Percentiles rank a stretch among this genome's conserved stretches.
Conservation (phyloP, 768 basidiomycete genomes). For the Suillus bovinus region DNA sequence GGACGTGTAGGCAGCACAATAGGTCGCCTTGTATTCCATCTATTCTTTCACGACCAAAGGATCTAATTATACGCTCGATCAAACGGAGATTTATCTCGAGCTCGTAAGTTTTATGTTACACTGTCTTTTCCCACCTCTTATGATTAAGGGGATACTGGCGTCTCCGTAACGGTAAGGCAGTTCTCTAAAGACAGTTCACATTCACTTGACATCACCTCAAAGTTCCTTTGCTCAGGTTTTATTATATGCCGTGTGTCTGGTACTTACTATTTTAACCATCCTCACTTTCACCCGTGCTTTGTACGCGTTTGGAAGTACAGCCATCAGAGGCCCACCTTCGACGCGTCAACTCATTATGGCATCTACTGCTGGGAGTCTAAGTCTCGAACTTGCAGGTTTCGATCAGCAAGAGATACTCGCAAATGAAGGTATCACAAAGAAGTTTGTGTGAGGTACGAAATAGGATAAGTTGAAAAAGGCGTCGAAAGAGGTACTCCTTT, state of each 20-base stretch:
- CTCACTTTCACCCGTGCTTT: not conserved
- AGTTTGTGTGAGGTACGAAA: not conserved
- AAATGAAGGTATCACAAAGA: not conserved
- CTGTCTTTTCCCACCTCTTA: not conserved
- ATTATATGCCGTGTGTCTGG: not conserved
- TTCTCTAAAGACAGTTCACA: not conserved
- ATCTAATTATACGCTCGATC: not conserved
- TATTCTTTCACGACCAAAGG: not conserved
- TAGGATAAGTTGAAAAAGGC: not conserved
- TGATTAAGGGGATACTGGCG: not conserved
- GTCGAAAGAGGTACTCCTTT: not conserved
- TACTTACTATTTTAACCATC: not conserved
- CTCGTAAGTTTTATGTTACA: not conserved
- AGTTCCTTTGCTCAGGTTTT: not conserved
- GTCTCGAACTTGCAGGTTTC: not conserved
- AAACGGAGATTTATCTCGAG: not conserved
- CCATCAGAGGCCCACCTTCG: not conserved
- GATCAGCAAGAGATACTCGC: not conserved
- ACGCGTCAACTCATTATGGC: not conserved
- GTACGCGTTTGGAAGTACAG: not conserved
- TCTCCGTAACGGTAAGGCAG: not conserved
- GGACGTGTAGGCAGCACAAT: not conserved
- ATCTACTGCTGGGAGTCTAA: not conserved
- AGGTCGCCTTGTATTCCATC: not conserved
- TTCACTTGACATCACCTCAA: not conserved